These are phyloP conservation scores for Trichophyton benhamiae DNA, from an alignment of 2,329 filamentous ascomycete genomes.

Conservation along the genomic window DNA sequence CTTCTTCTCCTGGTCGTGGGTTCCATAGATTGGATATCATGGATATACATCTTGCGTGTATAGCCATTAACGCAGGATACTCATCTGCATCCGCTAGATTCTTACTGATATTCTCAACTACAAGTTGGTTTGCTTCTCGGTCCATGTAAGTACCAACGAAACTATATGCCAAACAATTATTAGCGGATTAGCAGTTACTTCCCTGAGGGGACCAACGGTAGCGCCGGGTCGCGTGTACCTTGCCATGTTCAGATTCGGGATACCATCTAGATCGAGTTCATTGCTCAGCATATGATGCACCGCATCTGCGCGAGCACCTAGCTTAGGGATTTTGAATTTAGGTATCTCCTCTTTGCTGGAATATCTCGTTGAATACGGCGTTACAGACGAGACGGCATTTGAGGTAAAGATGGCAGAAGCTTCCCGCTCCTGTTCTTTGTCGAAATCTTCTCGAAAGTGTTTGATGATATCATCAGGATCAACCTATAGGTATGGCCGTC, in stretches of 20 bases:
- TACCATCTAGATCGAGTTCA: slow-evolving; percentile 52
- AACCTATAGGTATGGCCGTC: slow-evolving; percentile 12
- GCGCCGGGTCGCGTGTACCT: slow-evolving; percentile 23
- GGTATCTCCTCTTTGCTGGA: slow-evolving; percentile 22
- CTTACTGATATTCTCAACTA: slow-evolving; percentile 57
- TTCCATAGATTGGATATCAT: slow-evolving; percentile 58
- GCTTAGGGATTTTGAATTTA: slow-evolving; percentile 23
- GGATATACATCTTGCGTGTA: slow-evolving; percentile 55
- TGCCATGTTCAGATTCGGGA: slow-evolving; percentile 56
- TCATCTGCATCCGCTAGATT: slow-evolving; percentile 61
- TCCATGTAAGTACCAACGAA: slow-evolving; percentile 66
- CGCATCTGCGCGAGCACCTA: slow-evolving; percentile 39
- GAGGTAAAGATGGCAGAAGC: slow-evolving; percentile 15
- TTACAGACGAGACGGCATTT: slow-evolving; percentile 17
- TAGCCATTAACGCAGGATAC: slow-evolving; percentile 47
- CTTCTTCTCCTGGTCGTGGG: slow-evolving; percentile 47
- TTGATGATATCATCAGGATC: slow-evolving; percentile 20
- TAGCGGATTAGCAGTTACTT: not conserved
- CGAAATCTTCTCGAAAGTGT: slow-evolving; percentile 16
- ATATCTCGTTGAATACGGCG: slow-evolving; percentile 26
- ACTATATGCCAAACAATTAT: slow-evolving; percentile 22
- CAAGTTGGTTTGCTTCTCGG: slow-evolving; percentile 49
- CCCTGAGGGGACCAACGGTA: not conserved
- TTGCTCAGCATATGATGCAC: slow-evolving; percentile 55
- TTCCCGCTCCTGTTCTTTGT: slow-evolving; percentile 18